A percentile compares a stretch with the other conserved stretches of the same genome.
These are phyloP conservation scores for Eucommia ulmoides DNA, from an alignment of 257 asterid species.

Conservation along the genomic window DNA sequence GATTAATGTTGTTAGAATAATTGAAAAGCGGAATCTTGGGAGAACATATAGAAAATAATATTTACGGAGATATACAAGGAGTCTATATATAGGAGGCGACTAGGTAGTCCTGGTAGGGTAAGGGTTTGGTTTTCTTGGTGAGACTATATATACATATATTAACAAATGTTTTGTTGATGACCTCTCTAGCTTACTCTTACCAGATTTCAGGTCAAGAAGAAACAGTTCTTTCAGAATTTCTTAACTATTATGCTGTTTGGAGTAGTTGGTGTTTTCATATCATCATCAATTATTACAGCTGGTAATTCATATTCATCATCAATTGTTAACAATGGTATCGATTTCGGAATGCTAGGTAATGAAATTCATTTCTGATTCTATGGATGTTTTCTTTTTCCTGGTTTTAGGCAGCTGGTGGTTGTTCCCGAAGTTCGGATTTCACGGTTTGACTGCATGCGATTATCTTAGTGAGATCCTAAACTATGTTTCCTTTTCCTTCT, in stretches of 20 bases:
- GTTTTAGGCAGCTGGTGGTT: slow-evolving; percentile 57
- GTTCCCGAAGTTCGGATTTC: slow-evolving; percentile 46
- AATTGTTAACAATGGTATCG: too few relatives aligned
- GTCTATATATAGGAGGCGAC: slow-evolving; percentile 14
- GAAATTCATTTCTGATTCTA: too few relatives aligned
- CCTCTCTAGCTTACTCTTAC: neutral
- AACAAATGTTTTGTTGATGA: neutral
- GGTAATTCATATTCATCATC: too few relatives aligned
- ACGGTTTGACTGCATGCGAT: slow-evolving; percentile 51
- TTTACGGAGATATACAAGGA: too few relatives aligned
- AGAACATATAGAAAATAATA: too few relatives aligned
- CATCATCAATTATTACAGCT: slow-evolving; percentile 51
- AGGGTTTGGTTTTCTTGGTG: too few relatives aligned
- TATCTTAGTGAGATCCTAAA: slow-evolving; percentile 56
- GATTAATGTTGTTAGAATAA: too few relatives aligned
- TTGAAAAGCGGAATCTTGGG: too few relatives aligned
- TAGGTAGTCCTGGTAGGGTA: neutral
- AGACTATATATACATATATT: neutral
- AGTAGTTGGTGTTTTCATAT: slow-evolving; percentile 75
- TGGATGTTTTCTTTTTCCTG: too few relatives aligned
- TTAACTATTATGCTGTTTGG: slow-evolving; percentile 89
- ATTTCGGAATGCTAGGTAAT: too few relatives aligned
- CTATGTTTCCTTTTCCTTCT: neutral
- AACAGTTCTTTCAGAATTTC: slow-evolving; percentile 91
- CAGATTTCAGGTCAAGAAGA: slow-evolving; percentile 98